Conservation (phyloP, 441 rosid genomes). For the Biscutella auriculata region DNA sequence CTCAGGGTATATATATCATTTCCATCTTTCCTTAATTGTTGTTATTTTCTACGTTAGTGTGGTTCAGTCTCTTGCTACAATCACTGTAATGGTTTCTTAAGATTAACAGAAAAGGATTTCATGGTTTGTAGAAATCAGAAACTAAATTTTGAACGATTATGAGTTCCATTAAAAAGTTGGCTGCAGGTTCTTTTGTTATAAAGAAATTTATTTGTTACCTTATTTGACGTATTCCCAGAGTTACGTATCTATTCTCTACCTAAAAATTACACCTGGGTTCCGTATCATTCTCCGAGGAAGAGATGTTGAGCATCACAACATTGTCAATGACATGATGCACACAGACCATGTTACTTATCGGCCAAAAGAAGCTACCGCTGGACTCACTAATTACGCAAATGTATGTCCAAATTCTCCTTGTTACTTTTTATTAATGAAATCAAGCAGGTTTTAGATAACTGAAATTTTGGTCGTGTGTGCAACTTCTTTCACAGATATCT, state of each 20-base stretch:
- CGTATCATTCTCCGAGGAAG: conserved; percentile 82
- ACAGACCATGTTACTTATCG: conserved; percentile 50
- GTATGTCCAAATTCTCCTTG: conserved; percentile 24
- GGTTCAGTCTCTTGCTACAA: neutral
- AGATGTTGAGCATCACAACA: conserved; percentile 86
- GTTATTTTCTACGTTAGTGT: neutral
- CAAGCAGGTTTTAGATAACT: neutral
- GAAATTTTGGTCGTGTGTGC: conserved; percentile 13
- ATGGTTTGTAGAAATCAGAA: too few species aligned
- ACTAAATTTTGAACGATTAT: neutral
- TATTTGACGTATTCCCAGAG: conserved; percentile 37
- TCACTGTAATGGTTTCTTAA: too few species aligned
- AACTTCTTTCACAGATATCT: conserved; percentile 38
- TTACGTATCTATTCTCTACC: conserved; percentile 79
- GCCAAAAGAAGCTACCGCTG: conserved; percentile 51
- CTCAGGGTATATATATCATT: conserved; percentile 36
- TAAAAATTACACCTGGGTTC: conserved; percentile 69
- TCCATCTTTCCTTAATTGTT: neutral
- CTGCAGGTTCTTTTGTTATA: neutral
- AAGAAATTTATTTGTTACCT: neutral
- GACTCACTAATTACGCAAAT: conserved; percentile 29
- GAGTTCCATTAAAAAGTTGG: neutral
- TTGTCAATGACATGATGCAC: conserved; percentile 90
- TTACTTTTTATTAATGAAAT: neutral
- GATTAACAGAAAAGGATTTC: too few species aligned